Percentiles rank a stretch among this genome's conserved stretches.
These are phyloP conservation scores for Ganoderma multipileum DNA, from an alignment of 1,284 basidiomycete species.

Conservation along the genomic window DNA sequence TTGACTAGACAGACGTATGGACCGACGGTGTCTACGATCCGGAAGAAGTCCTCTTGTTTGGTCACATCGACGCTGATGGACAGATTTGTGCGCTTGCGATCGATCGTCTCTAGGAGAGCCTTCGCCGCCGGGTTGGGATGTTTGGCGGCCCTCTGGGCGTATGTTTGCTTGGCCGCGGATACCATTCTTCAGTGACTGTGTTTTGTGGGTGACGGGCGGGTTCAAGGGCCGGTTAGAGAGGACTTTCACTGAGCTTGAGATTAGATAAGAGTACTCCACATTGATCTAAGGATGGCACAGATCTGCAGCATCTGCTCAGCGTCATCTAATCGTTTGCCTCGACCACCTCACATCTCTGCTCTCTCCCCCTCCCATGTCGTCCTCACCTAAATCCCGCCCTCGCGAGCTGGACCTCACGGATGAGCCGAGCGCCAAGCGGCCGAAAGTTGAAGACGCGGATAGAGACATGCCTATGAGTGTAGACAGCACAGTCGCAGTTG, in stretches of 20 bases:
- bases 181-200: slow-evolving; percentile 45
- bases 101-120: slow-evolving; percentile 83
- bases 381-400: slow-evolving; percentile 39
- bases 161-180: slow-evolving; percentile 55
- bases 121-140: slow-evolving; percentile 81
- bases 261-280: slow-evolving; percentile 26
- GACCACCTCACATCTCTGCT: not conserved
- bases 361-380: slow-evolving; percentile 30
- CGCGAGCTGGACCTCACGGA: slow-evolving; percentile 56
- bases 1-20: slow-evolving; percentile 94
- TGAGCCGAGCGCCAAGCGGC: slow-evolving; percentile 61
- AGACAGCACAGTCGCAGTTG: slow-evolving; percentile 24
- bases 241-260: not conserved
- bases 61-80: slow-evolving; percentile 97
- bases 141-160: slow-evolving; percentile 66
- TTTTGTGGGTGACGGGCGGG: not conserved
- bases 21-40: slow-evolving; percentile 89
- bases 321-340: too few relatives aligned
- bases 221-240: not conserved
- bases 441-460: slow-evolving; percentile 50
- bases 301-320: too few relatives aligned
- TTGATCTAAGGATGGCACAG: too few relatives aligned
- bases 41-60: slow-evolving; percentile 80
- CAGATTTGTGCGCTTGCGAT: slow-evolving; percentile 90
- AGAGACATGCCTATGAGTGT: slow-evolving; percentile 29